Base-by-base conservation (phyloP, 176 grass and related monocot genomes). In the Phyllostachys edulis region DNA sequence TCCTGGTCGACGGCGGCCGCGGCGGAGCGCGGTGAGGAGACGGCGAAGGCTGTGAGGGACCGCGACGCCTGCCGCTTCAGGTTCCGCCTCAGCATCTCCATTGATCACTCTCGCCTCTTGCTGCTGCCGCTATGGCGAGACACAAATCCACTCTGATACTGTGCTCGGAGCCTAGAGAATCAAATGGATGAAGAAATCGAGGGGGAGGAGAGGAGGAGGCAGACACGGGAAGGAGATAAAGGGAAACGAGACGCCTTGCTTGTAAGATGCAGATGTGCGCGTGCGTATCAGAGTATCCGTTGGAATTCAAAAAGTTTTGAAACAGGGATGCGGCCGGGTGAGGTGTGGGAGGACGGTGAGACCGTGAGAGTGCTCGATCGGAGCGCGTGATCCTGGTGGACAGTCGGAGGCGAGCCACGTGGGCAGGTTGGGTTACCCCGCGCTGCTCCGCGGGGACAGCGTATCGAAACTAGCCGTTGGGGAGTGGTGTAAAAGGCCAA, bases 81-180 rank as follows among this genome's bases (percentile, higher is more conserved):
- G 80, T 87, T 90, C 69, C 89, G 67, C 74, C 34, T 45, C 24
- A 90, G 51, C 80, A 80, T 90, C 84, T 90, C 89, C 89, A 90
- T 90, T 50, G 66, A 65, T 76, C 44, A 15, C 8, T 3, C 44
- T 2, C 75, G 18, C 56, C 21, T 4, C 14, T 21, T 34, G 15
- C 73, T 55, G 39, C 64, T 56, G 55, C 80, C 61, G 18, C 15
- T 66, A 7, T 14, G 47, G 82, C 63, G 42, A 67, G 72, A 23
- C n/a, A 0, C 21, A 41, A 20, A 29, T 60, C 12, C 15, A 18
- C 45, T 36, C 60, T 42, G 74, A 67, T 50, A 23, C 76, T 26
- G 54, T 1, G n/a, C n/a, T 23, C 3, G 64, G 55, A 45, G 44
- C 44, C 10, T 45, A 45, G 44, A 2, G 42, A 41, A 71, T 77